Base-by-base conservation (phyloP, 768 basidiomycete species). In the Suillus decipiens region DNA sequence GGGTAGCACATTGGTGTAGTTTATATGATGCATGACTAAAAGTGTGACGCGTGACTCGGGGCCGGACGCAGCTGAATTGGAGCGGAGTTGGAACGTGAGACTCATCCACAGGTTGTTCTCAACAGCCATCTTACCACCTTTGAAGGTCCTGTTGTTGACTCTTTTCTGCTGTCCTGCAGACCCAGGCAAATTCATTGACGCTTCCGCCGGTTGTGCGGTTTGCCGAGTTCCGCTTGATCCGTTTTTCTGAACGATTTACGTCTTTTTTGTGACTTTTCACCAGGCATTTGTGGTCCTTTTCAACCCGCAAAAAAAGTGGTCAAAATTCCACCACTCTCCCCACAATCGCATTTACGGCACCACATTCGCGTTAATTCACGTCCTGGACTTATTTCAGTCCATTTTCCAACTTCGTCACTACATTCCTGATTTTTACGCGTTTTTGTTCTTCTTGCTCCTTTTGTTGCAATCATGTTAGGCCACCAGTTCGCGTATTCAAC, bases 401-500 rank as follows among this genome's bases (percentile, higher is more conserved):
- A 28, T 15, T 55, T 67, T 63, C 31, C 41, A 24, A 61, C 11
- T 17, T 60, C 9, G 59, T 15, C 42, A 22, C n/a, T 50, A 60
- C 50, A 28, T 31, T 12, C 39, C 24, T 60, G 42, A 63, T 45
- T 59, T 63, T 60, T 55, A 61, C 72, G 66, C 74, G 69, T 66
- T 36, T 64, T 64, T 33, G 24, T 55, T 43, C 28, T 22, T 34
- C 31, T 61, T 47, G 12, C 42, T 24, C 60, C 59, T 59, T 14
- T 31, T 47, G 22, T 37, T 60, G 28, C 45, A 73, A 79, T 60
- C 78, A 93, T 94, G 92, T 82, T 93, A 62, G 92, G 92, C 68
- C 92, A 93, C 79, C 90, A 91, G 77, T 94, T 95, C 71, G 92
- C 95, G 65, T 92, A 86, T 77, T 97, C 96, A 33, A 89, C 93